phyloP scores from a whole-genome alignment of 2,329 filamentous ascomycete genomes.

The Talaromyces sp. region DNA sequence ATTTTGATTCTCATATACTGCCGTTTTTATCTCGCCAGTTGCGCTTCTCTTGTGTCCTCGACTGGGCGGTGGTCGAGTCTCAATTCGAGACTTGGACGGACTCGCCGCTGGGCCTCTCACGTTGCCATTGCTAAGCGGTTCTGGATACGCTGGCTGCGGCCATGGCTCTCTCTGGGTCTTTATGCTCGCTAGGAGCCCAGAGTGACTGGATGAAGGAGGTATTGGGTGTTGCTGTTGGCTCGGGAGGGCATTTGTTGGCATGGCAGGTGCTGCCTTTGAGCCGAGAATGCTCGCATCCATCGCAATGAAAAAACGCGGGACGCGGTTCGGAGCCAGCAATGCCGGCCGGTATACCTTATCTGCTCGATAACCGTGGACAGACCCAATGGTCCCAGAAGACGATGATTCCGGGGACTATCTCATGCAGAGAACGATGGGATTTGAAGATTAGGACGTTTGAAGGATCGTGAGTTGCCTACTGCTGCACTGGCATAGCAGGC shows the following conservation, averaged over 20 bases:
- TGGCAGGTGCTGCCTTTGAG: not conserved
- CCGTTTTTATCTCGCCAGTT: slow-evolving; percentile 67
- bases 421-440: not conserved
- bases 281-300: slow-evolving; percentile 12
- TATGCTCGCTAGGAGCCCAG: not conserved
- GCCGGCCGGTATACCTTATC: not conserved
- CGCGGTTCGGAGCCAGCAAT: slow-evolving; percentile 7
- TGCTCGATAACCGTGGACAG: not conserved
- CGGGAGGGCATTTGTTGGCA: slow-evolving; percentile 1
- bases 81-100: slow-evolving; percentile 16
- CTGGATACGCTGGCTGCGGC: not conserved
- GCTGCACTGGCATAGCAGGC: slow-evolving; percentile 1
- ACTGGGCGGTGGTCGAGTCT: slow-evolving; percentile 16
- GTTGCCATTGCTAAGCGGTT: slow-evolving; percentile 13
- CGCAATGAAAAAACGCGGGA: slow-evolving; percentile 14
- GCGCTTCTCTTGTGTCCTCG: slow-evolving; percentile 69
- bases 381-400: not conserved
- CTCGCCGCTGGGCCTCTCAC: slow-evolving; percentile 9
- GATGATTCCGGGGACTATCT: not conserved
- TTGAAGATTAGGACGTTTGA: not conserved
- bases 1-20: slow-evolving; percentile 20
- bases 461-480: not conserved
- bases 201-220: not conserved
- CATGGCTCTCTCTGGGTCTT: slow-evolving; percentile 1
- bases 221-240: slow-evolving; percentile 2